These are phyloP conservation scores for Nothophoma quercina DNA, from an alignment of 2,329 filamentous ascomycete species.

Conservation along the genomic window DNA sequence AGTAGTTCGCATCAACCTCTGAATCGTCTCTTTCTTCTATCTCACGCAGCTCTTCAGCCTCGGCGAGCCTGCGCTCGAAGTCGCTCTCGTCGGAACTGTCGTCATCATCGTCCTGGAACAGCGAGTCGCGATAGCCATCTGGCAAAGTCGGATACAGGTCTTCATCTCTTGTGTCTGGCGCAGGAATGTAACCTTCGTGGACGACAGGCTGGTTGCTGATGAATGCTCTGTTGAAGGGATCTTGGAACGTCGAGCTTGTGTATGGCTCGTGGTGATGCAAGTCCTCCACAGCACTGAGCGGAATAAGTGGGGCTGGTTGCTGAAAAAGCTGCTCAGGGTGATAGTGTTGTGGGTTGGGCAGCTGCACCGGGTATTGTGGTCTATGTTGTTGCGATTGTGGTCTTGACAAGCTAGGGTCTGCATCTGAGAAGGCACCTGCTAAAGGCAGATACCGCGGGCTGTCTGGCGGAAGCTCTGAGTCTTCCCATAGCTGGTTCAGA, in stretches of 20 bases:
- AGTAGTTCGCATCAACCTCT: slow-evolving; percentile 47
- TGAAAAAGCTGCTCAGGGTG: slow-evolving; percentile 30
- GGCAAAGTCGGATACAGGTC: slow-evolving; percentile 37
- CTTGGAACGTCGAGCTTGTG: slow-evolving; percentile 23
- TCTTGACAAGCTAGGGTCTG: slow-evolving; percentile 18
- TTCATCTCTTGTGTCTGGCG: slow-evolving; percentile 44
- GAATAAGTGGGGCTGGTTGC: slow-evolving; percentile 28
- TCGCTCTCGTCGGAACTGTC: slow-evolving; percentile 41
- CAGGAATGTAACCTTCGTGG: slow-evolving; percentile 52
- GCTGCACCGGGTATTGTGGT: slow-evolving; percentile 22
- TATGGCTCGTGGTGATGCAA: slow-evolving; percentile 25
- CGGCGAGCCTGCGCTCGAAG: slow-evolving; percentile 33
- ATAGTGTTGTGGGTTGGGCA: slow-evolving; percentile 25
- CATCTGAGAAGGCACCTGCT: slow-evolving; percentile 30
- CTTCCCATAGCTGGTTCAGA: slow-evolving; percentile 31
- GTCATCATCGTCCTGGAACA: slow-evolving; percentile 32
- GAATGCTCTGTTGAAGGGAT: slow-evolving; percentile 35
- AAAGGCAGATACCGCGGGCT: slow-evolving; percentile 31
- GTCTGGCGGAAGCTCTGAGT: slow-evolving; percentile 22
- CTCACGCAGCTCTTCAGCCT: slow-evolving; percentile 39
- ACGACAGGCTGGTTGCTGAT: slow-evolving; percentile 41
- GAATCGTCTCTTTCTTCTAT: slow-evolving; percentile 41
- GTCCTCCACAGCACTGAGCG: slow-evolving; percentile 32
- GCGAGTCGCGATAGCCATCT: slow-evolving; percentile 26
- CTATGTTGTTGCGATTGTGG: slow-evolving; percentile 8